A percentile compares a stretch with the other conserved stretches of the same genome.
Evolutionary conservation across 352 stramenopile species (phyloP).

Genomic region (Globisporangium middletonii): DNA sequence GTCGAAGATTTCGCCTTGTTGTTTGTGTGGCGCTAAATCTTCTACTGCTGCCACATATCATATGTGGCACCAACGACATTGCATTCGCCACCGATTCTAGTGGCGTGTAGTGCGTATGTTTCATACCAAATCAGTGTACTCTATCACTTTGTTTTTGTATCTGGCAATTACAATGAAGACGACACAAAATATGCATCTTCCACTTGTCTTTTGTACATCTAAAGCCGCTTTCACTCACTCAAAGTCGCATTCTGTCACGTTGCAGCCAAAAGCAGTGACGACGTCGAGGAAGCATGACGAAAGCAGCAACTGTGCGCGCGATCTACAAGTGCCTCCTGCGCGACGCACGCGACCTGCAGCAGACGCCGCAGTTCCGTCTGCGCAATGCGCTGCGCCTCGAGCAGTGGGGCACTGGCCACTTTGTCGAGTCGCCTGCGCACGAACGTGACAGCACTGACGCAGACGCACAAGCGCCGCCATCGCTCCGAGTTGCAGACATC

Average conservation of each 20-base stretch:
- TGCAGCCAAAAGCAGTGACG: too few species aligned
- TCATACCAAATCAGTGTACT: too few species aligned
- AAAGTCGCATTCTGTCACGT: too few species aligned
- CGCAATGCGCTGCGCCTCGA: conserved; percentile 47
- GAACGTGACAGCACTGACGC: not conserved
- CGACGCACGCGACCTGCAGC: conserved; percentile 46
- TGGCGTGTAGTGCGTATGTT: too few species aligned
- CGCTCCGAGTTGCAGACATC: conserved; percentile 18
- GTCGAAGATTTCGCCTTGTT: conserved; percentile 11
- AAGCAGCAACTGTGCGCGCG: conserved; percentile 30
- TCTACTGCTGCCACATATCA: conserved; percentile 6
- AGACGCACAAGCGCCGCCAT: not conserved
- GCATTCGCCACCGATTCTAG: too few species aligned
- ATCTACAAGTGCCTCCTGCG: conserved; percentile 71
- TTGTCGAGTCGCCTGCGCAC: conserved; percentile 21
- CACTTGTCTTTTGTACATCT: too few species aligned
- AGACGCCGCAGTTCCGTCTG: conserved; percentile 54
- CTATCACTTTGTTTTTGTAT: too few species aligned
- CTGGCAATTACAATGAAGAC: too few species aligned
- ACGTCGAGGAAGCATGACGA: conserved; percentile 24
- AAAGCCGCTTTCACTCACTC: too few species aligned
- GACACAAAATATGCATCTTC: too few species aligned
- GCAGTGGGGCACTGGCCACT: conserved; percentile 58
- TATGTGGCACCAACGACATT: not conserved
- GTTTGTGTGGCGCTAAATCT: conserved; percentile 10